Conservation (phyloP, 2,329 filamentous ascomycete species). For the Orbilia ellipsospora region DNA sequence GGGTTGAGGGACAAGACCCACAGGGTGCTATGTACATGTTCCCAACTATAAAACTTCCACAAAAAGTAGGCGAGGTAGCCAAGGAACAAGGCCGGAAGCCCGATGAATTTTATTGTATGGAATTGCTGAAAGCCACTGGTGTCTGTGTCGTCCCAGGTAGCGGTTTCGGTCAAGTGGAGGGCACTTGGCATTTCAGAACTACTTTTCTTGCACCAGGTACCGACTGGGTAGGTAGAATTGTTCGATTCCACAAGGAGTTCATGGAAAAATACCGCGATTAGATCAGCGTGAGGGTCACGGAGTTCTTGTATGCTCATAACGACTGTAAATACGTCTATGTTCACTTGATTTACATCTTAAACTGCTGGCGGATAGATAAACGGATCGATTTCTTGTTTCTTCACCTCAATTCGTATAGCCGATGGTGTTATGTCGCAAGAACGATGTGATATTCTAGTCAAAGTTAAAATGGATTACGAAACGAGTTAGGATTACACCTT, state of each 20-base stretch:
- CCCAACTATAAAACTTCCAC: conserved; percentile 85
- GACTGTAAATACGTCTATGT: conserved; percentile 32
- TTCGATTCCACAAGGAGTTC: conserved; percentile 90
- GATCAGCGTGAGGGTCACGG: not conserved
- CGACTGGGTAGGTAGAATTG: conserved; percentile 88
- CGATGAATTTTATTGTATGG: conserved; percentile 95
- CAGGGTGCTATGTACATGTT: conserved; percentile 99
- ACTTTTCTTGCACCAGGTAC: conserved; percentile 97
- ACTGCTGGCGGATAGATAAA: conserved; percentile 28
- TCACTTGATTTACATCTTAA: conserved; percentile 16
- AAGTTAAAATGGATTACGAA: too few relatives aligned
- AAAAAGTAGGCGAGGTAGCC: conserved; percentile 81
- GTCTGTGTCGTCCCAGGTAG: conserved; percentile 92
- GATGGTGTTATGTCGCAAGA: too few relatives aligned
- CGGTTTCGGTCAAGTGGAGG: conserved; percentile 93
- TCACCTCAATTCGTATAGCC: too few relatives aligned
- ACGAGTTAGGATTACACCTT: too few relatives aligned
- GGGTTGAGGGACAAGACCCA: conserved; percentile 87
- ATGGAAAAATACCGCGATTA: conserved; percentile 75
- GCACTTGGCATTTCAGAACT: conserved; percentile 91
- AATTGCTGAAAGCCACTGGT: conserved; percentile 89
- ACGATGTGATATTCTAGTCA: too few relatives aligned
- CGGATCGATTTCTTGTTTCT: too few relatives aligned
- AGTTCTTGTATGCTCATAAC: conserved; percentile 2
- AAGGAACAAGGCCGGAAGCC: conserved; percentile 76